Evolutionary conservation across 1,284 basidiomycete species (phyloP), one percentile per base, ranked within the genome.

Genomic region (Fistulinella cinereoalba): DNA sequence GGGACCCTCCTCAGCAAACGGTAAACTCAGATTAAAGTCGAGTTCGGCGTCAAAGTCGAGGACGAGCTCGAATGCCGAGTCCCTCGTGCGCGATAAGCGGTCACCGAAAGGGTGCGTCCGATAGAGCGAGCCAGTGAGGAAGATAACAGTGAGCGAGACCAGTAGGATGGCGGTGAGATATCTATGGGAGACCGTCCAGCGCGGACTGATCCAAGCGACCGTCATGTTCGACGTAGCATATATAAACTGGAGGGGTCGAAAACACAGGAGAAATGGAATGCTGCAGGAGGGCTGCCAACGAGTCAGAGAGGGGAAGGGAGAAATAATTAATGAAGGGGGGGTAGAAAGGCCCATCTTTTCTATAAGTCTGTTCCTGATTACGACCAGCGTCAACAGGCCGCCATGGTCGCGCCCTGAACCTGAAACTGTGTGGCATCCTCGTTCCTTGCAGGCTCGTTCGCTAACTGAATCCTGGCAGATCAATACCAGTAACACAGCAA

Each of bases 121-220:
- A 25, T 22, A 13, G 42, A 16, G 2, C 11, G 19, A 11, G 5
- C 19, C 27, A 34, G 16, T 44, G 19, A 11, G 5, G 18, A 29
- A 34, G 16, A 49, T 3, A 8, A 28, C 22, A 15, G 53, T 1
- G 15, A 40, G 9, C 12, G 15, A 40, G 6, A 42, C 27, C 2
- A 56, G 5, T 6, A 53, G 7, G 25, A 56, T 1, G n/a, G 28
- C 24, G 2, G 29, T 2, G 18, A 56, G 9, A 7, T 36, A 34
- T 41, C 50, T 48, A 11, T 32, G 21, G 3, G 53, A 36, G 27
- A 28, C 11, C 1, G 16, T 16, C 44, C 52, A 42, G 10, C 45
- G 41, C 6, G 34, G n/a, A 8, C 34, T n/a, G n/a, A 33, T 33
- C 31, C 31, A 33, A n/a, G 15, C n/a, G 31, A 33, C 15, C 13